phyloP scores from a whole-genome alignment of 139 green algal species.

The Pycnococcus provasolii region DNA sequence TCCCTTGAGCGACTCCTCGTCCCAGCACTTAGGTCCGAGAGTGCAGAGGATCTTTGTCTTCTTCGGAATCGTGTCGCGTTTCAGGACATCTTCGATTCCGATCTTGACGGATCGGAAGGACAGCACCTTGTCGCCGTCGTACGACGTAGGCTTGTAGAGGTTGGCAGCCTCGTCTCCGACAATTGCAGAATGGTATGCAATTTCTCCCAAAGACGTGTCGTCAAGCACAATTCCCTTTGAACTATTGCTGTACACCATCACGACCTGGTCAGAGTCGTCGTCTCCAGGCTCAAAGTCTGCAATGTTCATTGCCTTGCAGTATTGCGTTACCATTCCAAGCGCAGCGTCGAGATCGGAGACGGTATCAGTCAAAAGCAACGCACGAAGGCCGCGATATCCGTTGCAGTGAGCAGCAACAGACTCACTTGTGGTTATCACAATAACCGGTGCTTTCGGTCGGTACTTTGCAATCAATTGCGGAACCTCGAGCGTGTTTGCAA shows the following conservation, averaged over 20 bases:
- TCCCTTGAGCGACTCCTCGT: conserved; percentile 40
- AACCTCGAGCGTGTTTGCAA: no score
- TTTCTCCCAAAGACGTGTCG: background rate
- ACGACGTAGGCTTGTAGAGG: conserved; percentile 1
- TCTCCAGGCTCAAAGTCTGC: background rate
- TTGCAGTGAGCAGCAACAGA: no score
- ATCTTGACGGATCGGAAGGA: background rate
- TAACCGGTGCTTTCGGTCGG: no score
- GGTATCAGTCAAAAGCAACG: background rate
- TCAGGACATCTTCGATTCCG: background rate
- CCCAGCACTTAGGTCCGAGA: conserved; percentile 47
- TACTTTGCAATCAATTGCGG: no score
- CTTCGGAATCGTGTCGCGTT: background rate
- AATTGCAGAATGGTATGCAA: background rate
- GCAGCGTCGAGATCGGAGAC: background rate
- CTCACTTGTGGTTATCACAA: no score
- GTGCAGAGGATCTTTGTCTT: conserved; percentile 57
- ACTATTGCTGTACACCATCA: background rate
- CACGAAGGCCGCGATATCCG: background rate
- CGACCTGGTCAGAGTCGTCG: conserved; percentile 1
- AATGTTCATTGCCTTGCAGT: background rate
- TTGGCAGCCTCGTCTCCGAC: conserved; percentile 3
- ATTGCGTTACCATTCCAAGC: background rate
- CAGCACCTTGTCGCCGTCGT: background rate
- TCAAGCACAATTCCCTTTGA: background rate